phyloP scores from a whole-genome alignment of 163 green algal genomes.

The Scenedesmus sp. region DNA sequence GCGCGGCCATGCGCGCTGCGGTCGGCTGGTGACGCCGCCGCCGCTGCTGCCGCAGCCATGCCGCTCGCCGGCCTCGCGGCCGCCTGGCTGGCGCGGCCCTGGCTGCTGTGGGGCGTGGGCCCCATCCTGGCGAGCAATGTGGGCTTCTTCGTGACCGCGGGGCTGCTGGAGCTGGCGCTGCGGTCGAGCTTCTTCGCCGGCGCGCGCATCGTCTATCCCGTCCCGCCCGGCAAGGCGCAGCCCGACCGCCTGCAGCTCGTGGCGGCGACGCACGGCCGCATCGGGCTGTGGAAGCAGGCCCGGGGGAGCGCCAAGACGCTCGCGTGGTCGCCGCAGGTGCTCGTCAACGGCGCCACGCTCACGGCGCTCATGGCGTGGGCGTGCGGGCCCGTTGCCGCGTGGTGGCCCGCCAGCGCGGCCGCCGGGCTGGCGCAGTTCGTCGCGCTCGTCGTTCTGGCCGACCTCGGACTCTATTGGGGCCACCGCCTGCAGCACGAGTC shows the following conservation, averaged over 20 bases:
- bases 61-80: too few relatives aligned
- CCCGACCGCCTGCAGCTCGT: too few relatives aligned
- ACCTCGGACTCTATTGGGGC: conserved; percentile 45
- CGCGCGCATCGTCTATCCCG: conserved; percentile 14
- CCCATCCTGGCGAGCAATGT: background rate
- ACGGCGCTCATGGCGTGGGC: conserved; percentile 15
- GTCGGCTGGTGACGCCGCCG: too few relatives aligned
- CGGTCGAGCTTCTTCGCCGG: background rate
- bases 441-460: conserved; percentile 15
- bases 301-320: background rate
- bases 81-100: conserved; percentile 34
- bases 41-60: too few relatives aligned
- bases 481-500: conserved; percentile 42
- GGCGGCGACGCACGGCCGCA: conserved; percentile 19
- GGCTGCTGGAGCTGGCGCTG: conserved; percentile 17
- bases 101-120: conserved; percentile 40
- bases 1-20: too few relatives aligned
- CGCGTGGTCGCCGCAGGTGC: background rate
- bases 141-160: conserved; percentile 14
- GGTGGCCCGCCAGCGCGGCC: background rate
- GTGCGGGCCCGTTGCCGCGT: background rate
- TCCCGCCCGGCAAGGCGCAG: conserved; percentile 18
- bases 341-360: background rate
- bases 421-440: conserved; percentile 16
- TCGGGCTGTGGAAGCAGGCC: conserved; percentile 30